Base-by-base conservation (phyloP, 495 filamentous ascomycete genomes). In the Penicillium coffeae region DNA sequence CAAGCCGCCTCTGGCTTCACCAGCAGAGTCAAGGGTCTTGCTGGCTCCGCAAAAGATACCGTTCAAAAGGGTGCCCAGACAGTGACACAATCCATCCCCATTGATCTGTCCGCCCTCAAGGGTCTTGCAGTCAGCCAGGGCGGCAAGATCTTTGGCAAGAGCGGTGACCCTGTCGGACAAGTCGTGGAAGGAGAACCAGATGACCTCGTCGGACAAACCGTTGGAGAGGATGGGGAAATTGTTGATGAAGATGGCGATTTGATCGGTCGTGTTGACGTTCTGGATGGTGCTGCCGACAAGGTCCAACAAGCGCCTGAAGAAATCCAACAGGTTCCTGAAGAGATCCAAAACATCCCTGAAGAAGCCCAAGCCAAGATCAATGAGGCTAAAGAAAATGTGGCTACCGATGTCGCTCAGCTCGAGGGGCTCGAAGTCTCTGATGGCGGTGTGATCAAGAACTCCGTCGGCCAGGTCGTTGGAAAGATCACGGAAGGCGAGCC, bases 101-200 rank as follows among this genome's bases (percentile, higher is more conserved):
- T 71, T 10, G 83, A 90, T 58, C 74, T 86, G 34, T 84, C 85
- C 0, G 63, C 80, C n/a, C 70, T 93, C 34, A 84, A 83, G 47
- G 81, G 80, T 55, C 82, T 81, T 59, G 78, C 75, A 45, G 79
- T 94, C 52, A 63, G 63, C 8, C 69, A 76, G 21, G 71, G 58
- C 13, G 75, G 70, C 8, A 55, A 72, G 21, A 59, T 71, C 20
- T 54, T 69, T 12, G 72, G 72, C 15, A 47, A 68, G 20, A 65
- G 63, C 14, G 72, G 72, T 0, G 65, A 70, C 50, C 64, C 50
- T 40, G 42, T 74, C 38, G 71, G 66, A 27, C 38, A 72, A 43
- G 51, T 68, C 34, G 58, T 74, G 42, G 66, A 79, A 57, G 64
- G 71, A 34, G 64, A 74, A 21, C 58, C 66, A 4, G 69, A 71